phyloP scores from a whole-genome alignment of 225 moss, liverwort and hornwort species.

The Lunularia cruciata region DNA sequence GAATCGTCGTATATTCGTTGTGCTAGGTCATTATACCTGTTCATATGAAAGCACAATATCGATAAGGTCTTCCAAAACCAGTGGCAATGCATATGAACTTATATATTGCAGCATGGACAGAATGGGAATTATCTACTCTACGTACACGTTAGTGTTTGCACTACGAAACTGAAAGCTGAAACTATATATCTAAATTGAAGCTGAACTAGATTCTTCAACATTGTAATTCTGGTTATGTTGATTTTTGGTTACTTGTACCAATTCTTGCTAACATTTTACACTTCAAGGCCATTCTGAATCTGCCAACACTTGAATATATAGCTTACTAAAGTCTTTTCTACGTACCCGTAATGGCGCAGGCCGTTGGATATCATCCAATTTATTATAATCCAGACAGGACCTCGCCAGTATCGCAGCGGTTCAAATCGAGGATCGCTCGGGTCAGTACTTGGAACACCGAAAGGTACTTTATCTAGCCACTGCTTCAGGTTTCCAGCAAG shows the following conservation, averaged over 20 bases:
- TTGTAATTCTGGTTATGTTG: no score
- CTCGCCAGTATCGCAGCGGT: constrained; percentile 43
- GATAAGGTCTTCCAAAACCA: no score
- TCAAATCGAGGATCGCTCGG: constrained; percentile 49
- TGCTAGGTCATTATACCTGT: constrained; percentile 46
- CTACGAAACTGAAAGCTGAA: no score
- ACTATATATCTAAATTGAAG: no score
- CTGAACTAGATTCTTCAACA: no score
- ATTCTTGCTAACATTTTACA: background rate
- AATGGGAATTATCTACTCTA: no score
- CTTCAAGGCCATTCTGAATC: background rate
- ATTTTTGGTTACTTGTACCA: no score
- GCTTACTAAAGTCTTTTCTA: background rate
- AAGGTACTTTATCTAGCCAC: constrained; percentile 41
- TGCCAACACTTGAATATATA: background rate
- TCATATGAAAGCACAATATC: background rate
- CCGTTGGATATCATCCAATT: constrained; percentile 57
- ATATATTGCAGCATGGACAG: no score
- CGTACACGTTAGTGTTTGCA: no score
- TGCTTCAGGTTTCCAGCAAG: constrained; percentile 34
- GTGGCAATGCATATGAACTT: no score
- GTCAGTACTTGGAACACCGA: constrained; percentile 41
- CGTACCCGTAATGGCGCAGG: constrained; percentile 47
- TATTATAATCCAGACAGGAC: constrained; percentile 47
- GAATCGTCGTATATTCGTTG: constrained; percentile 43